Evolutionary conservation across 257 asterid species (phyloP).

Genomic region (Penstemon barbatus): DNA sequence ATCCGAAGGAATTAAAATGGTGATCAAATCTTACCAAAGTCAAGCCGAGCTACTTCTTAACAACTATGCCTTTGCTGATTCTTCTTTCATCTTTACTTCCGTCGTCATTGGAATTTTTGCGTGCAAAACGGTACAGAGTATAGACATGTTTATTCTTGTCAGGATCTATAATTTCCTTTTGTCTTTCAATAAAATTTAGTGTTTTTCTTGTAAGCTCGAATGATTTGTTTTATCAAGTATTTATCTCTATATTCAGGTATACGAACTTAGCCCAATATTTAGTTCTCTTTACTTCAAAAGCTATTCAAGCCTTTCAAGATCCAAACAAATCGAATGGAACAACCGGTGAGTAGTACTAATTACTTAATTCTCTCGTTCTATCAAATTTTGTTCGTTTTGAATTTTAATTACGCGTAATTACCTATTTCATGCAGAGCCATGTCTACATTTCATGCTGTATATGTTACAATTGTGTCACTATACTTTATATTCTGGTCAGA

Average conservation of each 20-base stretch:
- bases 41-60: conserved; percentile 50
- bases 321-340: conserved; percentile 75
- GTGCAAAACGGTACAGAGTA: conserved; percentile 58
- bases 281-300: conserved; percentile 59
- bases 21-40: conserved; percentile 43
- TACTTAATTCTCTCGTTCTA: conserved; percentile 12
- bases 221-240: neutral
- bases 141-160: neutral
- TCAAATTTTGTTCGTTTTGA: too few relatives aligned
- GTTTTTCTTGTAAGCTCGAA: neutral
- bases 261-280: conserved; percentile 57
- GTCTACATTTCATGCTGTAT: conserved; percentile 72
- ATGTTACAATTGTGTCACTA: conserved; percentile 51
- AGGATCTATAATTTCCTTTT: neutral
- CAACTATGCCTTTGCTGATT: conserved; percentile 51
- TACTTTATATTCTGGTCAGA: conserved; percentile 66
- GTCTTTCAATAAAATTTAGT: neutral
- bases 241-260: conserved; percentile 50
- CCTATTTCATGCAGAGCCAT: conserved; percentile 55
- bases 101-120: conserved; percentile 55
- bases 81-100: conserved; percentile 46
- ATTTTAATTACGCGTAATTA: neutral
- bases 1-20: conserved; percentile 44
- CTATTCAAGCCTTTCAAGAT: conserved; percentile 50
- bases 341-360: conserved; percentile 54